Evolutionary conservation across 352 stramenopile genomes (phyloP).

Genomic region (Globisporangium parvum): DNA sequence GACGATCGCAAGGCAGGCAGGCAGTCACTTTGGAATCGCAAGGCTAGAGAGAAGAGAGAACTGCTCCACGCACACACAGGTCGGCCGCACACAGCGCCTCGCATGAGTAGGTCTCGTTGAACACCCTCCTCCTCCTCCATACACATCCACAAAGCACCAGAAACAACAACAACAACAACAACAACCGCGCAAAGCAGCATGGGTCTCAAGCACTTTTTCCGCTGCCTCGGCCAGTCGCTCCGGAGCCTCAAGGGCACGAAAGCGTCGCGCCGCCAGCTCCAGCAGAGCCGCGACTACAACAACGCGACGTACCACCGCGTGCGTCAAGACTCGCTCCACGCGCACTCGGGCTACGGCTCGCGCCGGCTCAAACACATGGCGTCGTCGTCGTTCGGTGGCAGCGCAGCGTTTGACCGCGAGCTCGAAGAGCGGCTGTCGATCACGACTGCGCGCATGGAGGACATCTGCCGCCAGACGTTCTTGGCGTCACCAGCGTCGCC

Average conservation of each 20-base stretch:
- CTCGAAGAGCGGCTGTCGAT: constrained; percentile 13
- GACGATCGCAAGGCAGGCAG: no score
- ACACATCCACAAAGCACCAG: constrained; percentile 1
- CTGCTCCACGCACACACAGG: no score
- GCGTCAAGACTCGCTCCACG: constrained; percentile 2
- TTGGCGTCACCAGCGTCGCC: constrained; percentile 9
- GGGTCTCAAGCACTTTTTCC: constrained; percentile 15
- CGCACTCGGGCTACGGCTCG: not conserved
- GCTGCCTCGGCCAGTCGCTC: constrained; percentile 12
- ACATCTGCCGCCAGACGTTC: constrained; percentile 15
- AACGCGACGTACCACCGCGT: constrained; percentile 13
- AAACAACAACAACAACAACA: not conserved
- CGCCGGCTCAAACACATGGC: constrained; percentile 5
- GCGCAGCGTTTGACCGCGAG: constrained; percentile 13
- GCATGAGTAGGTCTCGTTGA: no score
- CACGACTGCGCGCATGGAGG: constrained; percentile 14
- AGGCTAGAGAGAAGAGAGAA: no score
- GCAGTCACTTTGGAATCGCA: no score
- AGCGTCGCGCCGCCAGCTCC: constrained; percentile 7
- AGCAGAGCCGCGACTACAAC: constrained; percentile 14
- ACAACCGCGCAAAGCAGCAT: constrained; percentile 1
- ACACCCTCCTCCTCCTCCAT: not conserved
- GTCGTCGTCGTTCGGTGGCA: constrained; percentile 14
- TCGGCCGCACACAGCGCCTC: no score
- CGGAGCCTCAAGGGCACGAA: constrained; percentile 10